Evolutionary conservation across 345 rosid species (phyloP), one percentile per base, ranked within the genome.

Genomic region (Euphorbia peplus): DNA sequence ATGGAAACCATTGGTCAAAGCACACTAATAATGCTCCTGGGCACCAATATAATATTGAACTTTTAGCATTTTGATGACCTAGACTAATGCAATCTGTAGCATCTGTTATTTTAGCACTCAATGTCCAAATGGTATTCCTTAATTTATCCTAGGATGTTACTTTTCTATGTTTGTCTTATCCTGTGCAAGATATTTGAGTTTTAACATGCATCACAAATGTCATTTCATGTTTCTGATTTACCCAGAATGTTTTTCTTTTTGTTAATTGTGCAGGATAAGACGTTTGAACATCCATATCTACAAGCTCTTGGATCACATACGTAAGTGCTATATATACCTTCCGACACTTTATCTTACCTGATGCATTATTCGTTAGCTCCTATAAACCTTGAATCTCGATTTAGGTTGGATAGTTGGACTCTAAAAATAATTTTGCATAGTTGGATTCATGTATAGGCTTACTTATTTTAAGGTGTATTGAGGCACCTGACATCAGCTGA

Each of bases 221-320:
- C 16, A 24, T 25, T 4, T 67, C 6, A 58, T 44, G 9, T 15
- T 6, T 30, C 63, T 44, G 50, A 44, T 46, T 50, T 70, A n/a
- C 37, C 22, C 16, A 32, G 51, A 24, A 70, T 48, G 14, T 25
- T 12, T 5, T 6, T 4, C 24, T 35, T 9, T 44, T 18, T 63
- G 5, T 47, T 47, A 22, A 63, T 21, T 63, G 18, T 63, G 55
- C 67, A 63, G 67, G 67, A 63, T 28, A 63, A 63, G 67, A 63
- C 67, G 3, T 63, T 95, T 71, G 90, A 88, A 73, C 99, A 95
- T 83, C 93, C 96, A 26, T 95, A 91, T 84, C 73, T 95, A 60
- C 97, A 92, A 76, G 99, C 97, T 70, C 83, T 95, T 56, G 98
- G 99, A 74, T 63, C 96, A 16, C 96, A 91, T 72, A 91, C 98